Conservation (phyloP, 2,329 filamentous ascomycete genomes). For the Talaromyces pinophilus region DNA sequence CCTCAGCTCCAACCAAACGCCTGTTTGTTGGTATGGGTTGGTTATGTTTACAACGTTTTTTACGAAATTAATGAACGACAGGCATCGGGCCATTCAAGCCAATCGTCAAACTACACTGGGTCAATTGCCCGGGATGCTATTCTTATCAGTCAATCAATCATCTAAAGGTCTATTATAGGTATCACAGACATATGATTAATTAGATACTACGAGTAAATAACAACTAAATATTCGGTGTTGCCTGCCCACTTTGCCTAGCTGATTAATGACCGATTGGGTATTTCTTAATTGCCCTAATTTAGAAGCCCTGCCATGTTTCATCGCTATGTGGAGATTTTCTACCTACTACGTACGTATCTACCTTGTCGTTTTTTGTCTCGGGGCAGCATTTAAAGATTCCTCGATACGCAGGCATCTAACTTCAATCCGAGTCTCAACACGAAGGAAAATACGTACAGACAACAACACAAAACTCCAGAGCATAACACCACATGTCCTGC, state of each 20-base stretch:
- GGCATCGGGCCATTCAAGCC: neutral
- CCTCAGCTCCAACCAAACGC: neutral
- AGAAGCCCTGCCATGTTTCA: neutral
- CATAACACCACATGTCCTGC: neutral
- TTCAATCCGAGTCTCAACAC: no score
- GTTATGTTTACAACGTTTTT: neutral
- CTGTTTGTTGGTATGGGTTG: neutral
- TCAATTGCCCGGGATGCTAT: neutral
- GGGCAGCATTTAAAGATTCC: neutral
- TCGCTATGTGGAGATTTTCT: neutral
- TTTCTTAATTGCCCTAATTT: neutral
- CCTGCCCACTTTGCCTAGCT: neutral
- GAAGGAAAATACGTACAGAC: neutral
- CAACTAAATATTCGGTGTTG: neutral
- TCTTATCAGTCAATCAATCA: neutral
- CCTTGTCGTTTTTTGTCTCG: neutral
- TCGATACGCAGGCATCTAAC: no score
- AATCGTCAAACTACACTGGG: neutral
- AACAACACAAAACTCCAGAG: no score
- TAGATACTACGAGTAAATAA: neutral
- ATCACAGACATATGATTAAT: neutral
- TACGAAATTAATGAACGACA: neutral
- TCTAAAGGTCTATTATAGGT: neutral
- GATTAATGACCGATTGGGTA: neutral
- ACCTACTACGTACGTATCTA: neutral